phyloP scores from a whole-genome alignment of 208 protist species.

The Histomonas meleagridis region DNA sequence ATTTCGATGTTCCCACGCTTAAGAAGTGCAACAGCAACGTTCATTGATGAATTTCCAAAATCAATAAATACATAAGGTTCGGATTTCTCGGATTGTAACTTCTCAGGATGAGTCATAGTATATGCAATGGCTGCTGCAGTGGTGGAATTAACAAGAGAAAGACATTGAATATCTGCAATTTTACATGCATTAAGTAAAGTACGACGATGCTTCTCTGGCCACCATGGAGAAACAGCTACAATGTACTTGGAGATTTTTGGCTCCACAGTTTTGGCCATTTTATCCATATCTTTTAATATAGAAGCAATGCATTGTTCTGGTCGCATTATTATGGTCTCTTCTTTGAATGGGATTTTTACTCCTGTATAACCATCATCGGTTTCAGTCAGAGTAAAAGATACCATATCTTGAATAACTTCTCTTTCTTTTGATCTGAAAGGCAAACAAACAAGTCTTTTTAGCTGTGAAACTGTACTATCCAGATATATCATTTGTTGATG shows the following conservation, averaged over 20 bases:
- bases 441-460: background rate
- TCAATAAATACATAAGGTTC: slow-evolving; percentile 42
- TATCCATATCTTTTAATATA: background rate
- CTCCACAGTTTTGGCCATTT: background rate
- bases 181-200: slow-evolving; percentile 42
- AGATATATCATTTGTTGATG: background rate
- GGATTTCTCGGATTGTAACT: background rate
- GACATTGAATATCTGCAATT: slow-evolving; percentile 39
- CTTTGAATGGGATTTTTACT: background rate
- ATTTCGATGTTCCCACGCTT: slow-evolving; percentile 32
- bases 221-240: slow-evolving; percentile 37
- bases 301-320: background rate
- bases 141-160: slow-evolving; percentile 40
- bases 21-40: slow-evolving; percentile 35
- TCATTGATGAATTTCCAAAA: slow-evolving; percentile 41
- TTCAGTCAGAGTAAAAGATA: background rate
- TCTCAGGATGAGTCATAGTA: slow-evolving; percentile 17
- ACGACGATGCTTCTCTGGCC: slow-evolving; percentile 35
- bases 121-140: slow-evolving; percentile 43
- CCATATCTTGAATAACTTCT: background rate
- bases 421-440: background rate
- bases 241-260: background rate
- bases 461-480: background rate
- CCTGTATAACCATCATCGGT: background rate
- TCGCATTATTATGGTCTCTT: background rate